Percentiles rank a stretch among this genome's conserved stretches.
phyloP scores from a whole-genome alignment of 225 moss, liverwort and hornwort species.

The Pseudisothecium myosuroides region DNA sequence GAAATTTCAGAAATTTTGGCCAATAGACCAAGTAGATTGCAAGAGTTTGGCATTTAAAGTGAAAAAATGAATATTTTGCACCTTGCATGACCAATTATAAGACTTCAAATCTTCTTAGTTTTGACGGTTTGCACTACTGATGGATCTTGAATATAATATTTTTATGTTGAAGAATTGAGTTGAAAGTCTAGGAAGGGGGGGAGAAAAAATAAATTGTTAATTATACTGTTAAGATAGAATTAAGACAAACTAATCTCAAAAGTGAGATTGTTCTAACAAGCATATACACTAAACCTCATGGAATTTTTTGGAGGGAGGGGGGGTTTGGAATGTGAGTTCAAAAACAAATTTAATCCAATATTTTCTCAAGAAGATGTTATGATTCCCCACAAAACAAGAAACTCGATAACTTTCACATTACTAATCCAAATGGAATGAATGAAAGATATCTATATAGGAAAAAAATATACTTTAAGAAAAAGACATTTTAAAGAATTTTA shows the following conservation, averaged over 20 bases:
- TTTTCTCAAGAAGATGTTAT: not conserved
- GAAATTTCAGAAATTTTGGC: not conserved
- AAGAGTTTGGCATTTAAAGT: not conserved
- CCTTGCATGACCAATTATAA: not conserved
- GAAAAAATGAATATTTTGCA: not conserved
- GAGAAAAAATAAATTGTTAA: not conserved
- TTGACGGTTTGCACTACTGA: too few species aligned
- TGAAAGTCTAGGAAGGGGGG: not conserved
- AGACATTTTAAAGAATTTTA: not conserved
- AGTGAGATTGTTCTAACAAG: not conserved
- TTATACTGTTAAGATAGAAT: not conserved
- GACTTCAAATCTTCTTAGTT: not conserved
- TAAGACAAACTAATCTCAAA: not conserved
- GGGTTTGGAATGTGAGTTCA: not conserved
- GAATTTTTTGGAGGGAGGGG: rapidly evolving
- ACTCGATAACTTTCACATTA: not conserved
- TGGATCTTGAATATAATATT: not conserved
- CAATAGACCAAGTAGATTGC: not conserved
- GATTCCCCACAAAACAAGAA: not conserved
- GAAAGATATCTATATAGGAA: not conserved
- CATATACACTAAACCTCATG: not conserved
- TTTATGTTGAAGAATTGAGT: not conserved
- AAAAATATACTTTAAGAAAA: not conserved
- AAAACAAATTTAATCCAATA: not conserved
- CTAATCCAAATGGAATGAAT: not conserved